Evolutionary conservation across 1,139 yeast species (phyloP).

Genomic region (Taiozyma sp.): DNA sequence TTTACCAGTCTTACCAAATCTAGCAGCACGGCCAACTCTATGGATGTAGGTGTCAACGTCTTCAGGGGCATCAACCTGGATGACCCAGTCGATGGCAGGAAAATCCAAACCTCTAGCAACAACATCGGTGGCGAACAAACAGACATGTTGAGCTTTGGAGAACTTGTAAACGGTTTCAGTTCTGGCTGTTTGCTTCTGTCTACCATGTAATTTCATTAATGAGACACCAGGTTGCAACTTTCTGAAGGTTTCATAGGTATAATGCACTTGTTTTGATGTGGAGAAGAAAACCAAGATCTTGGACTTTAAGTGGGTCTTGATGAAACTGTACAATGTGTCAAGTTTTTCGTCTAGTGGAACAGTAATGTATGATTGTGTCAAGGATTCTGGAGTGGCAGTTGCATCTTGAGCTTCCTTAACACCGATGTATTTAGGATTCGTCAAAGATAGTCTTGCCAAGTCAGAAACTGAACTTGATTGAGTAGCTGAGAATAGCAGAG

Average conservation of each 20-base stretch:
- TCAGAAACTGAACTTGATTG: conserved; percentile 86
- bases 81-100: conserved; percentile 97
- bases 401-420: conserved; percentile 41
- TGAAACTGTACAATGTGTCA: conserved; percentile 83
- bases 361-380: conserved; percentile 78
- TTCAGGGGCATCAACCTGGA: conserved; percentile 95
- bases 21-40: conserved; percentile 94
- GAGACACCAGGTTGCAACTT: conserved; percentile 96
- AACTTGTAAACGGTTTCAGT: conserved; percentile 86
- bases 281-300: conserved; percentile 88
- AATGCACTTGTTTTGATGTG: conserved; percentile 94
- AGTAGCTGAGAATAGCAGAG: conserved; percentile 88
- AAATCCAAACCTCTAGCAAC: conserved; percentile 97
- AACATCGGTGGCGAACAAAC: conserved; percentile 92
- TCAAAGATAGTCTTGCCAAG: conserved; percentile 81
- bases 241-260: conserved; percentile 85
- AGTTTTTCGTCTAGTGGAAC: conserved; percentile 76
- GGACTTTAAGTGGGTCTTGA: conserved; percentile 80
- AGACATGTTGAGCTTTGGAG: conserved; percentile 80
- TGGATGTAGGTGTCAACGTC: conserved; percentile 94
- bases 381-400: conserved; percentile 73
- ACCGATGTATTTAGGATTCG: conserved; percentile 76
- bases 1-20: conserved; percentile 88
- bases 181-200: conserved; percentile 92
- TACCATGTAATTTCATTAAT: conserved; percentile 85